phyloP scores from a whole-genome alignment of 306 rosid species.

The Prunus padus region DNA sequence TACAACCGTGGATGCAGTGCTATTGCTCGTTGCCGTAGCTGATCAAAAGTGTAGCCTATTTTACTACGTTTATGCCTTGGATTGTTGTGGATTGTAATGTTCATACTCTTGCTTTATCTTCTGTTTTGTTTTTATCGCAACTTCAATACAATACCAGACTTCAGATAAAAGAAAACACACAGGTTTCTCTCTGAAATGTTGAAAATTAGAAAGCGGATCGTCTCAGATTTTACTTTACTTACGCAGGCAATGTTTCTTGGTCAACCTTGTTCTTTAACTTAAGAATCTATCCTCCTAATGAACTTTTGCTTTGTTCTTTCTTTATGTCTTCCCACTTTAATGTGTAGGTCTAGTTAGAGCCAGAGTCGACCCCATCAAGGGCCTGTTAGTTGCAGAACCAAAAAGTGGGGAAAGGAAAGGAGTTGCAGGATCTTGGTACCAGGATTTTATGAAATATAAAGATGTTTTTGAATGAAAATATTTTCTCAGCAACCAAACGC shows the following conservation, averaged over 20 bases:
- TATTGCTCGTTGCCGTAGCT: conserved; percentile 79
- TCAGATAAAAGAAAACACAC: not conserved
- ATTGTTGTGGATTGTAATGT: not conserved
- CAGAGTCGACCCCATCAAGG: not conserved
- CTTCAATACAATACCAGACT: not conserved
- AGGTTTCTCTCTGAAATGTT: not conserved
- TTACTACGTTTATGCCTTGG: not conserved
- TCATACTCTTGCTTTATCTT: not conserved
- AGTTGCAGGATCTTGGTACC: not conserved
- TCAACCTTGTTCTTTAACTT: too few species aligned
- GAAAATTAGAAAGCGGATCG: too few species aligned
- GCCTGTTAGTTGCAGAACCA: too few species aligned
- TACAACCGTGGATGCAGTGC: conserved; percentile 68
- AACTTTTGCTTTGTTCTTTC: too few species aligned
- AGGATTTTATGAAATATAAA: not conserved
- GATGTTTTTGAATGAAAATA: not conserved
- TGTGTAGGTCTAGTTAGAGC: not conserved
- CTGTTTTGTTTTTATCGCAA: too few species aligned
- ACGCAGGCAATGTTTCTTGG: too few species aligned
- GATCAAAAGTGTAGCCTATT: not conserved
- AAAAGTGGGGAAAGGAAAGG: not conserved
- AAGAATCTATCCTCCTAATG: too few species aligned
- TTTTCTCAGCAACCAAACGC: not conserved
- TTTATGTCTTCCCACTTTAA: too few species aligned
- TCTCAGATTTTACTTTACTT: too few species aligned